Base-by-base conservation (phyloP, 495 filamentous ascomycete species). In the Xylaria venustula region DNA sequence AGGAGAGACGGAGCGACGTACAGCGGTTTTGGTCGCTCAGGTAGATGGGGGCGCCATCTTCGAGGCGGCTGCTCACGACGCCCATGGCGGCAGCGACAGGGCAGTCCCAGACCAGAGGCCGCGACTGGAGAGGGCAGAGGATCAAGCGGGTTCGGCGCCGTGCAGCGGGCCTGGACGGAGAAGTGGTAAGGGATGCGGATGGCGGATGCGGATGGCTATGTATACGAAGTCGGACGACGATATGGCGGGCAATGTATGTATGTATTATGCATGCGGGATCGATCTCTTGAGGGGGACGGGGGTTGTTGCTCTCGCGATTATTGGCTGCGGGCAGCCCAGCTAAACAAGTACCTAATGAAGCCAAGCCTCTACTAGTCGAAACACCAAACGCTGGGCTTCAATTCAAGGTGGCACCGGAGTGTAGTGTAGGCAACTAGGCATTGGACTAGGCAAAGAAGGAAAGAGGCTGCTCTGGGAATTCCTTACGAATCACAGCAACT, bases 21-120 rank as follows among this genome's bases (percentile, higher is more conserved):
- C 93, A 85, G 80, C 91, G 86, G 70, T 80, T 90, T 77, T 97
- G 94, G 72, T 98, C 93, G 78, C 90, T 88, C 73, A 97, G 82
- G 72, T 89, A 92, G 73, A 97, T 76, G 67, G 83, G 81, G 63
- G 87, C 83, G 70, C 89, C 89, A 76, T 97, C 93, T 69, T 97
- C 93, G 63, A 88, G 87, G 75, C 87, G 88, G 81, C 93, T 97
- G 75, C 84, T 89, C 74, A 98, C 89, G 81, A 90, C 92, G 63
- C 94, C 94, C 94, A 98, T 98, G 64, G 68, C 75, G 76, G 54
- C 49, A 65, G 63, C 30, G 59, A 54, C 36, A 26, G 41, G 49
- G 47, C 32, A 47, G 57, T 34, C 47, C 34, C 36, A 37, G 48
- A 41, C 47, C 37, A 37, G 37, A 37, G 40, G 48, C 47, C 47